Evolutionary conservation across 2,329 filamentous ascomycete species (phyloP).

Genomic region (Colletotrichum aenigma): DNA sequence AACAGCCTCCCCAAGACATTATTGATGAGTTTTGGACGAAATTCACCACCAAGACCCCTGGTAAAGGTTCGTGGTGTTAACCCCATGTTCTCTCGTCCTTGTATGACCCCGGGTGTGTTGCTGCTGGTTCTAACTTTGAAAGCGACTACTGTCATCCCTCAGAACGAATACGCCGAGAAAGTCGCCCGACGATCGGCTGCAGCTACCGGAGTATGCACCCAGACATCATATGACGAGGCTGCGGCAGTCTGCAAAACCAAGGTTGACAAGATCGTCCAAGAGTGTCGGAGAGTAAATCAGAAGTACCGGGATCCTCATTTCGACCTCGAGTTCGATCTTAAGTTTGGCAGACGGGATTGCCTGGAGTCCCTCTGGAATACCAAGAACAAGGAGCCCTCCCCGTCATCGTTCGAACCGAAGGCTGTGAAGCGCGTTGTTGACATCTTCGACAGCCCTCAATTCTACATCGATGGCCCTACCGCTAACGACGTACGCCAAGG

Average conservation of each 20-base stretch:
- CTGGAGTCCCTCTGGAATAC: slow-evolving; percentile 48
- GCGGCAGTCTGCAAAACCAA: slow-evolving; percentile 69
- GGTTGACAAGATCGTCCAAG: slow-evolving; percentile 64
- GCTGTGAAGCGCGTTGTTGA: slow-evolving; percentile 74
- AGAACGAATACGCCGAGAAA: slow-evolving; percentile 67
- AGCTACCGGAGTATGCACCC: slow-evolving; percentile 45
- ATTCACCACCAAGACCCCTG: slow-evolving; percentile 72
- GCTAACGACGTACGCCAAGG: slow-evolving; percentile 83
- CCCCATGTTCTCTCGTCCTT: not conserved
- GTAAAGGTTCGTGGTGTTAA: slow-evolving; percentile 60
- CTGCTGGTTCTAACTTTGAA: slow-evolving; percentile 8
- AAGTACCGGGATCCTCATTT: slow-evolving; percentile 90
- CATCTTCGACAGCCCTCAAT: slow-evolving; percentile 77
- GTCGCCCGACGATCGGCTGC: slow-evolving; percentile 61
- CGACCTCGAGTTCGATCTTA: slow-evolving; percentile 79
- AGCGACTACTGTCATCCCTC: slow-evolving; percentile 73
- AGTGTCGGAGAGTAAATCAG: slow-evolving; percentile 78
- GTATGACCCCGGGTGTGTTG: not conserved
- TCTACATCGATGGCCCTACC: slow-evolving; percentile 78
- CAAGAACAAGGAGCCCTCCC: slow-evolving; percentile 19
- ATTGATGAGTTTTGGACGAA: slow-evolving; percentile 77
- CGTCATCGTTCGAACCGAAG: slow-evolving; percentile 41
- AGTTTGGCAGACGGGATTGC: slow-evolving; percentile 57
- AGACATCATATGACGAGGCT: slow-evolving; percentile 75
- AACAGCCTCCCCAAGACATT: slow-evolving; percentile 67